Conservation (phyloP, 352 stramenopile genomes). For the Globisporangium okanoganense region DNA sequence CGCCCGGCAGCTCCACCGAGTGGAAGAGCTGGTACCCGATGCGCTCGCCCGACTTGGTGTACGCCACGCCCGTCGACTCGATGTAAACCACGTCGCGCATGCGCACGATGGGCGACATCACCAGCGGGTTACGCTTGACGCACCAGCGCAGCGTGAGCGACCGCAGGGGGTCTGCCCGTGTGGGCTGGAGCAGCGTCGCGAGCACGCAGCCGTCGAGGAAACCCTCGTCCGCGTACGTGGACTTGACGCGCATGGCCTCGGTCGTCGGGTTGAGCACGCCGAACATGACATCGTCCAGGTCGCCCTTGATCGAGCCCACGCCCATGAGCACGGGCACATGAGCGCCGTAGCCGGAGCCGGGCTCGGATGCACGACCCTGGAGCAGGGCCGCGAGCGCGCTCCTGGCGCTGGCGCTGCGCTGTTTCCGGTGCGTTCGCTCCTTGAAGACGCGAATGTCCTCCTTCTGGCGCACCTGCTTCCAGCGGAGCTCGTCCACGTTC, state of each 20-base stretch:
- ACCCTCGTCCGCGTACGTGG: not conserved
- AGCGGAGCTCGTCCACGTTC: not conserved
- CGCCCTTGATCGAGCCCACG: not conserved
- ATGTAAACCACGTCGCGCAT: conserved; percentile 42
- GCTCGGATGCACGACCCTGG: not conserved
- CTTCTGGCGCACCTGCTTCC: not conserved
- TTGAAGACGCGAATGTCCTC: not conserved
- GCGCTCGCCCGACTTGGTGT: conserved; percentile 29
- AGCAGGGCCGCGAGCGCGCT: not conserved
- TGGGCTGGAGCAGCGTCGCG: not conserved
- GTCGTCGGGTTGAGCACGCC: conserved; percentile 7
- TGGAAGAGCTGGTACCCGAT: conserved; percentile 48
- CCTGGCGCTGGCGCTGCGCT: not conserved
- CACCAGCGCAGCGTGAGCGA: not conserved
- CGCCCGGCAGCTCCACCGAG: conserved; percentile 31
- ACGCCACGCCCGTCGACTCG: conserved; percentile 37
- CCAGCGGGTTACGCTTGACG: conserved; percentile 12
- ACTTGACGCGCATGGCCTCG: conserved; percentile 7
- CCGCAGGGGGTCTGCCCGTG: not conserved
- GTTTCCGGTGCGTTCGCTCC: not conserved
- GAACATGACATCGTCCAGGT: conserved; percentile 11
- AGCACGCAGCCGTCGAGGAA: not conserved
- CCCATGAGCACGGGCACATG: not conserved
- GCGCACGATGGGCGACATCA: conserved; percentile 25
- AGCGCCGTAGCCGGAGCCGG: not conserved